Evolutionary conservation across 257 asterid genomes (phyloP), one percentile per base, ranked within the genome.

Genomic region (Voacanga thouarsii): DNA sequence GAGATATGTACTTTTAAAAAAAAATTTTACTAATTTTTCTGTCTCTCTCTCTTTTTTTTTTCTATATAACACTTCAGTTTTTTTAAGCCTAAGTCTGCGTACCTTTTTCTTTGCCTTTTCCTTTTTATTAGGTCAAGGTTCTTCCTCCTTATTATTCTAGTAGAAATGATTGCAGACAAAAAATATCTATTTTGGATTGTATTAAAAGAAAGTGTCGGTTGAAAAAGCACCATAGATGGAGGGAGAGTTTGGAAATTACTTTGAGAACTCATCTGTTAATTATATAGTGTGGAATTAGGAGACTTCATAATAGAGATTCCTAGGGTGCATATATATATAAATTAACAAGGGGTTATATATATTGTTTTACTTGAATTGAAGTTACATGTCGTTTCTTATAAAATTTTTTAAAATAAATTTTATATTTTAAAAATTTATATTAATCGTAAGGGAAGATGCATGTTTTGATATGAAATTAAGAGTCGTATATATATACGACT

Each of bases 191-290:
- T 23, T 6, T 65, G 26, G 24, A 79, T 72, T 30, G 53, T 39
- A 61, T 4, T 71, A 59, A 78, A 78, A 49, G 3, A 59, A 78
- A 33, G 2, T 33, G 81, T 70, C 81, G 71, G 81, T 71, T 61
- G 77, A 12, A 57, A 28, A 71, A 71, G 14, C 28, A 59, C 50
- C 33, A 47, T 4, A 41, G 44, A 74, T 37, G 2, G 63, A 19
- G 28, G 26, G 12, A 49, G 16, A 55, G 24, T 74, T 74, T 15
- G 70, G 30, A 45, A 59, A 10, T 77, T 53, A 41, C n/a, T 47
- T 53, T 43, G 63, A 71, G 2, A 30, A 23, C 28, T 76, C 61
- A 39, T 56, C 23, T 56, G 55, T 12, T 39, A 74, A 55, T 39
- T 43, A 75, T 61, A 39, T 19, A 47, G 14, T 39, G 12, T 67